Evolutionary conservation across 2,329 filamentous ascomycete genomes (phyloP).

Genomic region (Phyllachora maydis): DNA sequence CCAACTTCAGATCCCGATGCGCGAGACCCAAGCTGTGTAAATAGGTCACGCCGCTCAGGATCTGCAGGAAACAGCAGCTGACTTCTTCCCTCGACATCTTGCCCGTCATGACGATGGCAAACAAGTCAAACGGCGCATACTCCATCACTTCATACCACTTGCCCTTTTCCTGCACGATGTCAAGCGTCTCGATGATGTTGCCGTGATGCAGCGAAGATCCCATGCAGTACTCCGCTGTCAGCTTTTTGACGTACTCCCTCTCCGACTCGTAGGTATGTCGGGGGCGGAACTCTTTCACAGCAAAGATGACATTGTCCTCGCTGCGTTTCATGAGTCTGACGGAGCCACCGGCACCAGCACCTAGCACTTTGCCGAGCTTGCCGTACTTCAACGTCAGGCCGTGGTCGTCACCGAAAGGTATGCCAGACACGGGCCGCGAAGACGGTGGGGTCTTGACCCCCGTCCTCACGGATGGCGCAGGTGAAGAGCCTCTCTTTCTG

Average conservation of each 20-base stretch:
- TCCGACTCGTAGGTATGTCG: slow-evolving; percentile 85
- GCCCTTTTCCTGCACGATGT: slow-evolving; percentile 84
- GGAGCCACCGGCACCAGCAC: slow-evolving; percentile 84
- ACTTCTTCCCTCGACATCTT: slow-evolving; percentile 90
- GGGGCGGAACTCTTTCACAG: slow-evolving; percentile 90
- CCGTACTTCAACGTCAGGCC: slow-evolving; percentile 82
- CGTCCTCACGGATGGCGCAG: slow-evolving; percentile 30
- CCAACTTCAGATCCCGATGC: slow-evolving; percentile 85
- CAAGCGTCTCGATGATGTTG: slow-evolving; percentile 94
- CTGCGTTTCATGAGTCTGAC: slow-evolving; percentile 86
- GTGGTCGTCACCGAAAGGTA: slow-evolving; percentile 90
- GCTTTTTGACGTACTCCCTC: slow-evolving; percentile 92
- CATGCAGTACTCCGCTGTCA: slow-evolving; percentile 96
- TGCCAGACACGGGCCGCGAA: slow-evolving; percentile 31
- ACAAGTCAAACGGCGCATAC: slow-evolving; percentile 87
- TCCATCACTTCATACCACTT: slow-evolving; percentile 99
- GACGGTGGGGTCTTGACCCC: slow-evolving; percentile 24
- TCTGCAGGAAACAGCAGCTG: slow-evolving; percentile 80
- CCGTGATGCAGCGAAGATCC: slow-evolving; percentile 92
- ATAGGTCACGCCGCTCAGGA: slow-evolving; percentile 84
- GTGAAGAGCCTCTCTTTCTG: slow-evolving; percentile 45
- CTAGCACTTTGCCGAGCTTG: slow-evolving; percentile 84
- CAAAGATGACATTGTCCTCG: slow-evolving; percentile 83
- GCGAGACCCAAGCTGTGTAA: slow-evolving; percentile 88
- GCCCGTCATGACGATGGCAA: slow-evolving; percentile 97